These are phyloP conservation scores for Syzygium syzygioides DNA, from an alignment of 441 rosid genomes.

Conservation along the genomic window DNA sequence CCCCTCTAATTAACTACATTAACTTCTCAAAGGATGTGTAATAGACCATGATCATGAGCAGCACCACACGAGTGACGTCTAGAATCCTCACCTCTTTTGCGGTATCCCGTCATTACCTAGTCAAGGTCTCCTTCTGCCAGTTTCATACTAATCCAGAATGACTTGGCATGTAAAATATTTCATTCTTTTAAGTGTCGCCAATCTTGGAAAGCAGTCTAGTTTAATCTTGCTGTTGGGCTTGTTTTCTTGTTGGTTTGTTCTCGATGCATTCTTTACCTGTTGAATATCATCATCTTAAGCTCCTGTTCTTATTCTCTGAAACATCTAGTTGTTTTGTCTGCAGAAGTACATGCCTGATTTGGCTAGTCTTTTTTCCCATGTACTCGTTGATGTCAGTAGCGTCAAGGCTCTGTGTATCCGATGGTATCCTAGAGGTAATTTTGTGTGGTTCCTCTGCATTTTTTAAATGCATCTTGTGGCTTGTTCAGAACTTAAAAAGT, in stretches of 20 bases:
- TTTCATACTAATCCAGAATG: background rate
- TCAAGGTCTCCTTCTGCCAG: background rate
- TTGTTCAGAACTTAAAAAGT: background rate
- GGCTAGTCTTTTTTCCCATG: conserved; percentile 77
- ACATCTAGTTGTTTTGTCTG: conserved; percentile 3
- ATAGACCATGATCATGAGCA: background rate
- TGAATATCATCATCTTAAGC: background rate
- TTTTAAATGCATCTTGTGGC: background rate
- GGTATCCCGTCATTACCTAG: background rate
- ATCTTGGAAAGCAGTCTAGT: background rate
- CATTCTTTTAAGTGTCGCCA: background rate
- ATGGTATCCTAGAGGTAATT: conserved; percentile 82
- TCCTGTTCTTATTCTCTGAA: background rate
- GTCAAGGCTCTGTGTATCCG: conserved; percentile 68
- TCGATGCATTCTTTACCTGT: background rate
- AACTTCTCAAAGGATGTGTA: background rate
- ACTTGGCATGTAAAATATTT: background rate
- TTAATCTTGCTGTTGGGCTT: background rate
- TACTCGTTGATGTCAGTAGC: conserved; percentile 88
- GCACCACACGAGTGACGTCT: background rate
- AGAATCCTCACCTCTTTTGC: background rate
- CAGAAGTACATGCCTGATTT: conserved; percentile 96
- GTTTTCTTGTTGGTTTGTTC: background rate
- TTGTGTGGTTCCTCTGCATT: background rate
- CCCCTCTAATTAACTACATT: background rate